Base-by-base conservation (phyloP, 495 filamentous ascomycete genomes). In the Filosporella fistucella region DNA sequence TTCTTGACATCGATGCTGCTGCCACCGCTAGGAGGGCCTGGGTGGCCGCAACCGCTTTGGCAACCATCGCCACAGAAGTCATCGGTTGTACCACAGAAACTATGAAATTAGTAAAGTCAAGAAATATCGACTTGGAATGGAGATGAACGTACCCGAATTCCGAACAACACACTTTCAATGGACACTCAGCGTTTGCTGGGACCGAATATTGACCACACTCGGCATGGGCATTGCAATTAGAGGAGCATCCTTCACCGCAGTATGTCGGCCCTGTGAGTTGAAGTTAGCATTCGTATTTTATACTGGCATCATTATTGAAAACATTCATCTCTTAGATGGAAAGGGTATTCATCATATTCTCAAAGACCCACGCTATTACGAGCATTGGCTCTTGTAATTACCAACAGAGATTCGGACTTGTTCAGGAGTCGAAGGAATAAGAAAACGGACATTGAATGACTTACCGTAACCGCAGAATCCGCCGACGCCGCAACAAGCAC, bases 131-230 rank as follows among this genome's bases (percentile, higher is more conserved):
- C n/a, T n/a, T n/a, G n/a, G n/a, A n/a, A n/a, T n/a, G n/a, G n/a
- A n/a, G n/a, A n/a, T n/a, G n/a, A n/a, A n/a, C n/a, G n/a, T n/a
- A n/a, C 2, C 49, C 49, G 21, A 26, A 51, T 5, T 36, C 8
- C 2, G 4, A 10, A 32, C 49, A 51, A 20, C 49, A 51, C 6
- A 51, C 49, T 16, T 51, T 51, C 21, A 45, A 25, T 2, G 49
- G 49, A 23, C 49, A 51, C 8, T 3, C 38, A 1, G 4, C 4
- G 7, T 20, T 14, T 14, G 4, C 9, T 28, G 32, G 14, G 1
- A 18, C n/a, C 4, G 29, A 30, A 21, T 46, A 45, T 16, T 28
- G 29, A 12, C 49, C 49, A 39, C 49, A 52, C 7, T 26, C 21
- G 4, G 49, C 45, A 1, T 39, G 6, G 2, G 45, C 45, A 30